Evolutionary conservation across 1,284 basidiomycete genomes (phyloP), one percentile per base, ranked within the genome.

Genomic region (Puccinia hordei): DNA sequence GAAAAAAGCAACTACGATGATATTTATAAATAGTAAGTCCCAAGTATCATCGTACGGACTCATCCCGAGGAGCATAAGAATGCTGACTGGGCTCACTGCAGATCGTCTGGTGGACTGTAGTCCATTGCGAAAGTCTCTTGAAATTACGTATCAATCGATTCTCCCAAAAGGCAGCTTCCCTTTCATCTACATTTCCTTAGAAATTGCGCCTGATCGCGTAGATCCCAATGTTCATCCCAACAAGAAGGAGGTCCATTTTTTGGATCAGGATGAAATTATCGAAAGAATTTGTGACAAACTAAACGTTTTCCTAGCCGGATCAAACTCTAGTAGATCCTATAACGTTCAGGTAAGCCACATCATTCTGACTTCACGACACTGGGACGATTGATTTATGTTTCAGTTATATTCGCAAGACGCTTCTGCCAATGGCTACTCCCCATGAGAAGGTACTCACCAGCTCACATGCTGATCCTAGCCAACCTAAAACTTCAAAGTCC

Each of bases 141-240:
- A 99, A 85, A 89, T 90, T 0, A 90, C 94, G 17, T 99, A 99
- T 85, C 90, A 89, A 24, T 89, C 90, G 0, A 89, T 97, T 53
- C 88, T 99, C n/a, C 93, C 96, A 0, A 98, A 98, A 86, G 95
- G 95, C 13, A 87, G 92, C 0, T 0, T 92, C 51, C 95, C 97
- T 0, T 99, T 96, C 86, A 89, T 97, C 22, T 99, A 99, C 85
- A 88, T 98, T 57, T 94, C 93, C 82, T 86, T 99, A 51, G 88
- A 91, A 46, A 91, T 99, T 82, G 91, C 94, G 80, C 94, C 95
- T 0, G 89, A 90, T 49, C 91, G 92, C 41, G 91, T 99, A 13
- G 97, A 99, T 84, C 95, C 98, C 80, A 99, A 99, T 83, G 95
- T 99, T 0, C 96, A 98, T 85, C 97, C 97, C 0, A 99, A 97